Evolutionary conservation across 768 basidiomycete genomes (phyloP).

Genomic region (Fomitopsis pulvina): DNA sequence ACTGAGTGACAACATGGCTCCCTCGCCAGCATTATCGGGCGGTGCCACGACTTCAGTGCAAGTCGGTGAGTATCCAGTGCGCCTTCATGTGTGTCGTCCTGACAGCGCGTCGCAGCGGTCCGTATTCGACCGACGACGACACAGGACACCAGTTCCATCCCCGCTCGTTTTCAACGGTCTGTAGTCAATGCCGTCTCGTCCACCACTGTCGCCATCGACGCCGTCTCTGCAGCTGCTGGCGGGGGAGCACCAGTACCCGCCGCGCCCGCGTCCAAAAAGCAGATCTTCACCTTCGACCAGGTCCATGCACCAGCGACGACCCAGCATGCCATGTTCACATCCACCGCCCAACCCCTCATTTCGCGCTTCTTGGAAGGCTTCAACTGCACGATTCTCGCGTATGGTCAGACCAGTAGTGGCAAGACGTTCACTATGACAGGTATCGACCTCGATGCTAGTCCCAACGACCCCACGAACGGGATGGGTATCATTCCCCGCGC

Average conservation of each 20-base stretch:
- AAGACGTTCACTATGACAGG: conserved; percentile 99
- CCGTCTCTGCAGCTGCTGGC: conserved; percentile 42
- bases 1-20: conserved; percentile 57
- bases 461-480: conserved; percentile 70
- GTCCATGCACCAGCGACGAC: conserved; percentile 83
- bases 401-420: conserved; percentile 95
- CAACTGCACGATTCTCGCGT: conserved; percentile 97
- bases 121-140: conserved; percentile 85
- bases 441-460: conserved; percentile 82
- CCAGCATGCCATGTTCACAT: conserved; percentile 81
- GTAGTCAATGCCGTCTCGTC: conserved; percentile 74
- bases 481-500: conserved; percentile 97
- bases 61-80: conserved; percentile 66
- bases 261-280: conserved; percentile 61
- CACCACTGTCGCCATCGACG: conserved; percentile 81
- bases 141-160: conserved; percentile 82
- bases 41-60: conserved; percentile 80
- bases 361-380: conserved; percentile 88
- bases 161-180: conserved; percentile 88
- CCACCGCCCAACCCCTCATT: conserved; percentile 79
- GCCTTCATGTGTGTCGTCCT: neutral
- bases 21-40: conserved; percentile 59
- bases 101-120: conserved; percentile 46
- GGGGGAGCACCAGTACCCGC: conserved; percentile 38
- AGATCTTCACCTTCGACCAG: conserved; percentile 88